Base-by-base conservation (phyloP, 2,329 filamentous ascomycete species). In the Curvularia sp. region DNA sequence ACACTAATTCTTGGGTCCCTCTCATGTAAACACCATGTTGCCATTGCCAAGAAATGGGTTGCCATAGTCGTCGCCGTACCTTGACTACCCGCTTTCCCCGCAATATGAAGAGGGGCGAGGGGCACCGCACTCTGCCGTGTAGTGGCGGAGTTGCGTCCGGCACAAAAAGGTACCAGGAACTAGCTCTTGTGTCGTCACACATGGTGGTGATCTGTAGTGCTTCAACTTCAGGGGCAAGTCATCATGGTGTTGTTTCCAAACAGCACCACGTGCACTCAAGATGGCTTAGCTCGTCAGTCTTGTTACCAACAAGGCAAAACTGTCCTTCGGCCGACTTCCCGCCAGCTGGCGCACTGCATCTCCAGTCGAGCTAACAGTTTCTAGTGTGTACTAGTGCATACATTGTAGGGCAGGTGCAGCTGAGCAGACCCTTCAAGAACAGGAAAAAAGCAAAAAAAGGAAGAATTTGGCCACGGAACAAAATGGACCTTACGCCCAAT, bases 351-450 rank as follows among this genome's bases (percentile, higher is more conserved):
- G 30, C 36, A 30, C 30, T 49, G 52, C 43, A 42, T 38, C 43
- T 54, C 42, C 34, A n/a, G 28, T 30, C 18, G 36, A 45, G 50
- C 55, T 57, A 57, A 43, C 28, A 21, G 50, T 32, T 54, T 51
- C 36, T 49, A 39, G 55, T 34, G 46, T 36, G 32, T 23, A n/a
- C 30, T 45, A 27, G 41, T 12, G 27, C 21, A 7, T 19, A 38
- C n/a, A 23, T 21, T 12, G 38, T 18, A 49, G 15, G 21, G 9
- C 47, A 49, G 15, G 21, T 8, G 23, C 23, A 36, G 27, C 41
- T 27, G 49, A 45, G 32, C 39, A 36, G 28, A 43, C 21, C 32
- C 41, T 45, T 3, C 27, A 19, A 19, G 19, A 4, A 8, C 1
- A 18, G 9, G 23, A 3, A 41, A 52, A 43, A 52, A 52, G 32